phyloP scores from a whole-genome alignment of 345 rosid species.

The Adansonia digitata region DNA sequence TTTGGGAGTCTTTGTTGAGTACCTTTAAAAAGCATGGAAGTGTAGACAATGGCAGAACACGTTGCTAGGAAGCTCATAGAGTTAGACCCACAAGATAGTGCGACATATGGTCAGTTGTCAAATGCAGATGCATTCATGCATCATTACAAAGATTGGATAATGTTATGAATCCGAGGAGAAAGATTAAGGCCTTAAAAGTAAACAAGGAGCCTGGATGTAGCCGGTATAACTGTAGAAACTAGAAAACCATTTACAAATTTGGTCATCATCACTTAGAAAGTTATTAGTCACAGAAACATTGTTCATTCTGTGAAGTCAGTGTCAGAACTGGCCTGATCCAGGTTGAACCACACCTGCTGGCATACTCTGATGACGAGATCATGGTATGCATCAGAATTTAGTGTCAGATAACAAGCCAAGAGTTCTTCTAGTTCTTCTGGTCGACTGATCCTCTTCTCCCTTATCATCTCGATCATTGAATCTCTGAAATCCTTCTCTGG shows the following conservation, averaged over 20 bases:
- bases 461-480: constrained; percentile 87
- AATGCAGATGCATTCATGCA: too few relatives aligned
- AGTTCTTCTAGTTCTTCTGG: constrained; percentile 79
- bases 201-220: too few relatives aligned
- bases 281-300: constrained; percentile 7
- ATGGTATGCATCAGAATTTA: constrained; percentile 65
- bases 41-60: too few relatives aligned
- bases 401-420: constrained; percentile 72
- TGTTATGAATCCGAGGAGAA: too few relatives aligned
- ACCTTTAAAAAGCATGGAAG: too few relatives aligned
- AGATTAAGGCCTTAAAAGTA: too few relatives aligned
- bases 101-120: too few relatives aligned
- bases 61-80: too few relatives aligned
- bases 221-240: neutral
- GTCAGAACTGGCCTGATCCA: constrained; percentile 31
- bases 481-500: constrained; percentile 80
- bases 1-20: too few relatives aligned
- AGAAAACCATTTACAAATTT: constrained; percentile 13
- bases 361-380: constrained; percentile 82
- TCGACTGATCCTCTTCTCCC: constrained; percentile 47
- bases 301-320: constrained; percentile 23
- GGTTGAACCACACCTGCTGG: constrained; percentile 61
- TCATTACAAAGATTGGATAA: too few relatives aligned
- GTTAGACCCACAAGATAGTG: too few relatives aligned
- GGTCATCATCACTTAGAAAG: neutral